Conservation (phyloP, 2,329 filamentous ascomycete species). For the Colletotrichum sp. region DNA sequence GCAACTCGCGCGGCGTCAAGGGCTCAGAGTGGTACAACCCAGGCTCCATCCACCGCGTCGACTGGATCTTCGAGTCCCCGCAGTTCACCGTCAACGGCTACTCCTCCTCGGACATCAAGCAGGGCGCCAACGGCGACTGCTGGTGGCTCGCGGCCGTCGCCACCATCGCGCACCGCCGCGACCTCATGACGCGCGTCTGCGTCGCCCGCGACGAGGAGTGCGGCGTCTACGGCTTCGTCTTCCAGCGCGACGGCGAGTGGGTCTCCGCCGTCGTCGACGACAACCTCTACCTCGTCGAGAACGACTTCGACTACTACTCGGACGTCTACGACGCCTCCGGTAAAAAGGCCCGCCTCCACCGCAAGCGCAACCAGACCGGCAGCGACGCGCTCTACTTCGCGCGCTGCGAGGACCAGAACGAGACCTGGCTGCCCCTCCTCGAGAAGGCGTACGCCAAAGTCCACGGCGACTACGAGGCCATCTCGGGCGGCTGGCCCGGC, state of each 20-base stretch:
- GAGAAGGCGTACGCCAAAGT: conserved; percentile 81
- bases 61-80: conserved; percentile 46
- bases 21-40: conserved; percentile 28
- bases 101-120: conserved; percentile 45
- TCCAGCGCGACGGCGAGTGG: conserved; percentile 74
- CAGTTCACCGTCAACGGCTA: conserved; percentile 44
- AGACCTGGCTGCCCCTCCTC: conserved; percentile 75
- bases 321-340: conserved; percentile 43
- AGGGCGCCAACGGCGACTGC: conserved; percentile 65
- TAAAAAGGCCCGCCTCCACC: conserved; percentile 64
- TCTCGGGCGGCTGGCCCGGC: conserved; percentile 69
- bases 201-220: conserved; percentile 69
- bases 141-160: conserved; percentile 75
- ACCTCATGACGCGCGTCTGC: conserved; percentile 69
- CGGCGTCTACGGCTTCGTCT: conserved; percentile 77
- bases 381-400: conserved; percentile 73
- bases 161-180: conserved; percentile 68
- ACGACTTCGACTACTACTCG: conserved; percentile 22
- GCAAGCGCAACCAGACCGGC: conserved; percentile 67
- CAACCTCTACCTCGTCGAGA: conserved; percentile 47
- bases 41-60: conserved; percentile 45
- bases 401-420: conserved; percentile 69
- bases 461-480: conserved; percentile 72
- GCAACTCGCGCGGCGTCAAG: conserved; percentile 7
- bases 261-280: conserved; percentile 74